These are phyloP conservation scores for Aspergillus sp. DNA, from an alignment of 2,329 filamentous ascomycete species.

Conservation along the genomic window DNA sequence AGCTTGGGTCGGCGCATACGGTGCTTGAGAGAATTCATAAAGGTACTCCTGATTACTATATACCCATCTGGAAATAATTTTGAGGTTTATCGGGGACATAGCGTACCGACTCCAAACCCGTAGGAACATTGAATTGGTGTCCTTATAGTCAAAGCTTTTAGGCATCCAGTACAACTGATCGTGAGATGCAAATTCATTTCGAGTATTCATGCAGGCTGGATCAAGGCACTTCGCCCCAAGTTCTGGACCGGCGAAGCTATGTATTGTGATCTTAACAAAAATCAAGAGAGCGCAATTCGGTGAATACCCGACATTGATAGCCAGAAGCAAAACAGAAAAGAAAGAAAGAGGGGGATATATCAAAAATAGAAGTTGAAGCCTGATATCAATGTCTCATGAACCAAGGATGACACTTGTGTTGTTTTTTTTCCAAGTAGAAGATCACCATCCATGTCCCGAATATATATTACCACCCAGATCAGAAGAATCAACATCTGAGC, in stretches of 20 bases:
- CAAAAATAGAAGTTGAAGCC: too few species aligned
- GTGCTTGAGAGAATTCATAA: conserved; percentile 33
- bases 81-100: not conserved
- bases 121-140: not conserved
- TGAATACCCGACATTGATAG: not conserved
- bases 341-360: too few species aligned
- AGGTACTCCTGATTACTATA: conserved; percentile 24
- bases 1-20: conserved; percentile 36
- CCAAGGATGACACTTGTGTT: not conserved
- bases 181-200: too few species aligned
- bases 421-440: not conserved
- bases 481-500: not conserved
- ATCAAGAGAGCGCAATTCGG: not conserved
- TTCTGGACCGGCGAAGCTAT: not conserved
- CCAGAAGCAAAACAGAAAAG: not conserved
- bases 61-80: conserved; percentile 25
- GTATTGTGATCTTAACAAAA: not conserved
- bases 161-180: not conserved
- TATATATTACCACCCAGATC: not conserved
- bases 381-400: not conserved
- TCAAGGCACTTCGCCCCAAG: too few species aligned
- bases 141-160: not conserved
- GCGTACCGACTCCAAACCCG: not conserved
- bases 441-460: not conserved
- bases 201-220: too few species aligned